Conservation (phyloP, 805 yeast species). For the Candida piceae region DNA sequence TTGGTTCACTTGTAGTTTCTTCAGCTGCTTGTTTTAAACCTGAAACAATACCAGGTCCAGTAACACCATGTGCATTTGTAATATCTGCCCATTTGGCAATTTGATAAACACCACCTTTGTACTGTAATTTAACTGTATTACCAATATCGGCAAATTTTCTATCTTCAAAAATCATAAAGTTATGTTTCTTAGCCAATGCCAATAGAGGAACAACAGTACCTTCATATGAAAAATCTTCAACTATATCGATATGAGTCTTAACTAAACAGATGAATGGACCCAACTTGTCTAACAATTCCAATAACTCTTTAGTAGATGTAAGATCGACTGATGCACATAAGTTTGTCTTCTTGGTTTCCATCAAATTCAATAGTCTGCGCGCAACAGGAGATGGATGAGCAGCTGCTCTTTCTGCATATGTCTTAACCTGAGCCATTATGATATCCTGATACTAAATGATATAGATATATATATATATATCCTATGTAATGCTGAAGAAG, state of each 20-base stretch:
- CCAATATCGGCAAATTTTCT: slow-evolving; percentile 99
- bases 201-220: slow-evolving; percentile 72
- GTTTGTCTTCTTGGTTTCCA: slow-evolving; percentile 78
- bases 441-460: too few species aligned
- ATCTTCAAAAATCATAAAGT: slow-evolving; percentile 92
- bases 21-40: slow-evolving; percentile 82
- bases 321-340: slow-evolving; percentile 95
- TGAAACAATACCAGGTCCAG: slow-evolving; percentile 88
- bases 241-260: slow-evolving; percentile 91
- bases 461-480: too few species aligned
- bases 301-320: slow-evolving; percentile 68
- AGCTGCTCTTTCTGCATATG: slow-evolving; percentile 68
- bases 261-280: slow-evolving; percentile 92
- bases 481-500: too few species aligned
- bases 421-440: slow-evolving; percentile 4
- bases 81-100: slow-evolving; percentile 95
- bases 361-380: slow-evolving; percentile 59
- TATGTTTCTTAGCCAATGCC: slow-evolving; percentile 70
- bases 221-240: slow-evolving; percentile 83
- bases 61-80: slow-evolving; percentile 96
- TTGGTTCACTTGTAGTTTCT: slow-evolving; percentile 65
- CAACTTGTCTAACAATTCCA: slow-evolving; percentile 64
- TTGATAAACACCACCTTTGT: slow-evolving; percentile 81
- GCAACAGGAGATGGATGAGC: slow-evolving; percentile 78
- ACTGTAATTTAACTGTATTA: slow-evolving; percentile 92